phyloP scores from a whole-genome alignment of 208 protist genomes.

The Acanthamoeba quina region DNA sequence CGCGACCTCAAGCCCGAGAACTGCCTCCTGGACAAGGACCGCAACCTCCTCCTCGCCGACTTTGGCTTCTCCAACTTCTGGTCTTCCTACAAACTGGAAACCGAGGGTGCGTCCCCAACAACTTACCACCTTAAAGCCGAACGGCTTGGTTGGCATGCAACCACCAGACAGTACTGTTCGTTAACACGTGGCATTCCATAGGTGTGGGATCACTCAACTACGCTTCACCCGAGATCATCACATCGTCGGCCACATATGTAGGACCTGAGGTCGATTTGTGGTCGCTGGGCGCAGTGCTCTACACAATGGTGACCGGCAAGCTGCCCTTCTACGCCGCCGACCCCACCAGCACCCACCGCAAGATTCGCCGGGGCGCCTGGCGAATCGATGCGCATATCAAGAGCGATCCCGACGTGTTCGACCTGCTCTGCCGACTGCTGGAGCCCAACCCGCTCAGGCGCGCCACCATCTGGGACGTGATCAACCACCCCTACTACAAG shows the following conservation, averaged over 20 bases:
- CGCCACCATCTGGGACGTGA: constrained; percentile 49
- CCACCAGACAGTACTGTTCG: background rate
- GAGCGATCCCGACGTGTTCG: constrained; percentile 17
- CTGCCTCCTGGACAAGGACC: constrained; percentile 46
- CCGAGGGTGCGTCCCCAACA: constrained; percentile 21
- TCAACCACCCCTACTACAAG: constrained; percentile 59
- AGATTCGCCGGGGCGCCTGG: constrained; percentile 29
- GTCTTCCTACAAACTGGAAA: constrained; percentile 20
- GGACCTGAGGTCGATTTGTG: constrained; percentile 39
- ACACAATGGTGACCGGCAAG: constrained; percentile 42
- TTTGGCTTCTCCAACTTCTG: constrained; percentile 70
- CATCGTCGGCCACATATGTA: background rate
- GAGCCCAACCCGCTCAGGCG: constrained; percentile 17
- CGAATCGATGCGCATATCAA: constrained; percentile 5
- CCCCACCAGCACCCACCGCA: background rate
- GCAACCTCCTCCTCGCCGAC: constrained; percentile 47
- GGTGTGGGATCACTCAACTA: constrained; percentile 41
- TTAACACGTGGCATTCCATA: no score
- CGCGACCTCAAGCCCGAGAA: constrained; percentile 58
- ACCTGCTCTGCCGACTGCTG: constrained; percentile 31
- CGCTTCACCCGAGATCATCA: constrained; percentile 49
- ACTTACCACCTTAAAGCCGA: no score
- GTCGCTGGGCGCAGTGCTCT: constrained; percentile 48
- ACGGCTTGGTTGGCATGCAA: no score
- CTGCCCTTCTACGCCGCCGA: constrained; percentile 35